Evolutionary conservation across 768 basidiomycete species (phyloP).

Genomic region (Filobasidium wieringae): DNA sequence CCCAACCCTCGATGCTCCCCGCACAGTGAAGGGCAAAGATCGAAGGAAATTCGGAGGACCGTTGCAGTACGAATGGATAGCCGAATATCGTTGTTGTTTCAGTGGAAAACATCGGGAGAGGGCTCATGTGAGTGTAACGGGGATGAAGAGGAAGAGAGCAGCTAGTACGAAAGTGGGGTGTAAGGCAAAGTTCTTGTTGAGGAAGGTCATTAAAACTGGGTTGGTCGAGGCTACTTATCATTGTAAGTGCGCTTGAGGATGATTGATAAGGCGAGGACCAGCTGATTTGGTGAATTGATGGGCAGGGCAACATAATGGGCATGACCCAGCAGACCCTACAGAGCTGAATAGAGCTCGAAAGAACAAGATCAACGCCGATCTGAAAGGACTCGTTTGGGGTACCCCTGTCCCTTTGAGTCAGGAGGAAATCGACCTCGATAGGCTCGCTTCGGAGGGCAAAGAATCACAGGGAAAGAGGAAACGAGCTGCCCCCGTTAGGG

Average conservation of each 20-base stretch:
- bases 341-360: neutral
- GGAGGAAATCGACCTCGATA: neutral
- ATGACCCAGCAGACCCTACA: neutral
- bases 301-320: neutral
- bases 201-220: neutral
- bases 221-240: neutral
- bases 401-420: neutral
- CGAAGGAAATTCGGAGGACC: neutral
- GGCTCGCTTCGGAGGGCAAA: neutral
- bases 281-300: too few species aligned
- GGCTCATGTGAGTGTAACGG: neutral
- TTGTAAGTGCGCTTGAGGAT: neutral
- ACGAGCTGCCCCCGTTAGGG: too few species aligned
- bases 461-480: neutral
- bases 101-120: neutral
- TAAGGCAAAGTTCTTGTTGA: neutral
- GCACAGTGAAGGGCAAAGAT: too few species aligned
- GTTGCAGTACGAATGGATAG: neutral
- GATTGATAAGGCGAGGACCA: too few species aligned
- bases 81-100: neutral
- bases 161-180: neutral
- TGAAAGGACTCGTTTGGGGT: neutral
- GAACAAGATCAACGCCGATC: neutral
- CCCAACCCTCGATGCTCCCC: too few species aligned
- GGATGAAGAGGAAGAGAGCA: neutral